Percentiles rank a stretch among this genome's conserved stretches.
Conservation (phyloP, 768 basidiomycete genomes). For the Hericium rajendrae region DNA sequence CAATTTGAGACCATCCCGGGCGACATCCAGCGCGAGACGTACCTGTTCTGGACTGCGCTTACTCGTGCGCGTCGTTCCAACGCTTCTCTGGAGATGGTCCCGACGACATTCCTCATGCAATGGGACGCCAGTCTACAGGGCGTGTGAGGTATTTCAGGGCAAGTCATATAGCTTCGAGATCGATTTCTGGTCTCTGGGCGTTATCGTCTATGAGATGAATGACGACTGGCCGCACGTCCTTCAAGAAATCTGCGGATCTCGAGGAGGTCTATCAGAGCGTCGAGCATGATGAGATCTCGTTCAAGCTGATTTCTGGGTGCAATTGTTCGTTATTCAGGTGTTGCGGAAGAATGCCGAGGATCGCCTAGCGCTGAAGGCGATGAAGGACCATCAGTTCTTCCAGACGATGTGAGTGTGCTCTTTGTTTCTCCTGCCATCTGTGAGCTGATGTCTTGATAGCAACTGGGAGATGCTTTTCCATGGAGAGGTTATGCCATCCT, state of each 20-base stretch:
- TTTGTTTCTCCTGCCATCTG: background rate
- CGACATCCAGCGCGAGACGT: background rate
- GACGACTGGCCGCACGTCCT: conserved; percentile 26
- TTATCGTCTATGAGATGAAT: conserved; percentile 80
- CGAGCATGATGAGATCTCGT: background rate
- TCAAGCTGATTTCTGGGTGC: background rate
- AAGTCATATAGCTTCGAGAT: conserved; percentile 28
- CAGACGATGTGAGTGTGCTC: background rate
- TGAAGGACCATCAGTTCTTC: background rate
- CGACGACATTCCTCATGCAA: too few relatives aligned
- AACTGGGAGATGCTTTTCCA: background rate
- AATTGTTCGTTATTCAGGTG: background rate
- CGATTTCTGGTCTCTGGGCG: conserved; percentile 95
- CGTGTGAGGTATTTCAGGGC: conserved; percentile 1
- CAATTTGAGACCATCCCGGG: background rate
- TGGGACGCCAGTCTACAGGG: conserved; percentile 6
- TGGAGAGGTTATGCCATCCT: background rate
- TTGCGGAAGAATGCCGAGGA: background rate
- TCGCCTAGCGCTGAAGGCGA: background rate
- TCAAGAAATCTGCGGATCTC: background rate
- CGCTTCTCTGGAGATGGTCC: too few relatives aligned
- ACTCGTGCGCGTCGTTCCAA: background rate
- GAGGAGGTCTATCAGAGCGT: background rate
- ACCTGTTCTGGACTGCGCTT: background rate
- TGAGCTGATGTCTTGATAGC: background rate